phyloP scores from a whole-genome alignment of 2,329 filamentous ascomycete genomes.

The Pseudocercospora musae region DNA sequence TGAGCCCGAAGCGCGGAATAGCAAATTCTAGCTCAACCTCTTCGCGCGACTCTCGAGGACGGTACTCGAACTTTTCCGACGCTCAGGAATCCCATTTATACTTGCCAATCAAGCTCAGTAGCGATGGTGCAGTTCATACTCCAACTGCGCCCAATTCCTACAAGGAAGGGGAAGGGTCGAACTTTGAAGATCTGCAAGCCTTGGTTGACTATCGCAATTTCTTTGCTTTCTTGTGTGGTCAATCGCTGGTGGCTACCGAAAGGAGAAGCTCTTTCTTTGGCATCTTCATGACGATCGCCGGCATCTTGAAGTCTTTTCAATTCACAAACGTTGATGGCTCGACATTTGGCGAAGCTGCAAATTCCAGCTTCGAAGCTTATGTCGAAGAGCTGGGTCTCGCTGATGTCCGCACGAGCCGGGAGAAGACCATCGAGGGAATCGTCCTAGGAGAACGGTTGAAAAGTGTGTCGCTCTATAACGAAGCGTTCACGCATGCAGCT shows the following conservation, averaged over 20 bases:
- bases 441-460: conserved; percentile 87
- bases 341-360: conserved; percentile 61
- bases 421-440: conserved; percentile 85
- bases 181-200: conserved; percentile 52
- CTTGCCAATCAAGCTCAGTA: conserved; percentile 56
- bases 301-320: conserved; percentile 55
- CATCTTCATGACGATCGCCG: conserved; percentile 60
- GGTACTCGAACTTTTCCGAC: conserved; percentile 48
- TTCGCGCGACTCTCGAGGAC: conserved; percentile 38
- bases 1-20: conserved; percentile 23
- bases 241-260: conserved; percentile 59
- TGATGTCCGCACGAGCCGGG: conserved; percentile 76
- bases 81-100: conserved; percentile 56
- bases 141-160: conserved; percentile 14
- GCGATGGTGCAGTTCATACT: conserved; percentile 41
- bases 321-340: conserved; percentile 62
- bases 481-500: conserved; percentile 86
- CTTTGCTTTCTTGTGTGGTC: conserved; percentile 62
- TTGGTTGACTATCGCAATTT: conserved; percentile 60
- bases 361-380: conserved; percentile 67
- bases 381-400: conserved; percentile 72
- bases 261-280: conserved; percentile 54
- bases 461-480: conserved; percentile 77
- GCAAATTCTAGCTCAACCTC: conserved; percentile 28
- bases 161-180: conserved; percentile 27